A percentile compares a stretch with the other conserved stretches of the same genome.
Conservation (phyloP, 2,329 filamentous ascomycete species). For the Myriosclerotinia curreyana region DNA sequence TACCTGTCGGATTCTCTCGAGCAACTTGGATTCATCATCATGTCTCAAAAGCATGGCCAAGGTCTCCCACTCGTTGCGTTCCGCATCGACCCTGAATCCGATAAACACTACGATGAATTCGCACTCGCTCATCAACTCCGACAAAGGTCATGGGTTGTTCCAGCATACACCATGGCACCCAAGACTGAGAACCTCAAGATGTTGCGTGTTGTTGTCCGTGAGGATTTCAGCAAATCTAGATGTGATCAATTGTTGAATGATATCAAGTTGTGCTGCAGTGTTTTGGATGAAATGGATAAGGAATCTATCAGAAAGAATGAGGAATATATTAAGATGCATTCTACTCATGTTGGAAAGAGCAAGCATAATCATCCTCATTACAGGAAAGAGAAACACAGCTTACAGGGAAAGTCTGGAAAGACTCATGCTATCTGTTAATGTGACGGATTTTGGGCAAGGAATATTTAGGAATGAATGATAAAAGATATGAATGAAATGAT, state of each 20-base stretch:
- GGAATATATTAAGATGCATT: conserved; percentile 59
- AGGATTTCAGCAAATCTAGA: conserved; percentile 81
- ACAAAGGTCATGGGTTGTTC: conserved; percentile 86
- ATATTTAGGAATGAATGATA: background rate
- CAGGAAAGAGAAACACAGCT: conserved; percentile 74
- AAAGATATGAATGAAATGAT: background rate
- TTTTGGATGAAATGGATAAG: conserved; percentile 71
- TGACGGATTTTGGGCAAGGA: background rate
- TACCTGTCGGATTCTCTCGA: conserved; percentile 75
- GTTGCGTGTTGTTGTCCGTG: conserved; percentile 86
- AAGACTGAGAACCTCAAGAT: conserved; percentile 75
- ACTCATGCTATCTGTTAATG: conserved; percentile 76
- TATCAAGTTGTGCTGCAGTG: conserved; percentile 70
- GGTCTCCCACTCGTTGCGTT: conserved; percentile 91
- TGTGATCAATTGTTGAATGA: conserved; percentile 77
- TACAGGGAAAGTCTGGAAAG: conserved; percentile 89
- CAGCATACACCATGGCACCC: conserved; percentile 89
- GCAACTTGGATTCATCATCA: conserved; percentile 77
- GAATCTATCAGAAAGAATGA: conserved; percentile 67
- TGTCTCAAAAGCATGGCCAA: conserved; percentile 73
- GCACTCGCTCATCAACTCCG: conserved; percentile 80
- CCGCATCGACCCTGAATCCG: conserved; percentile 60
- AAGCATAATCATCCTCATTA: conserved; percentile 51
- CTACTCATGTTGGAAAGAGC: conserved; percentile 50
- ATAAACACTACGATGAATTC: conserved; percentile 68